Base-by-base conservation (phyloP, 805 yeast genomes). In the Kazachstania taianensis region DNA sequence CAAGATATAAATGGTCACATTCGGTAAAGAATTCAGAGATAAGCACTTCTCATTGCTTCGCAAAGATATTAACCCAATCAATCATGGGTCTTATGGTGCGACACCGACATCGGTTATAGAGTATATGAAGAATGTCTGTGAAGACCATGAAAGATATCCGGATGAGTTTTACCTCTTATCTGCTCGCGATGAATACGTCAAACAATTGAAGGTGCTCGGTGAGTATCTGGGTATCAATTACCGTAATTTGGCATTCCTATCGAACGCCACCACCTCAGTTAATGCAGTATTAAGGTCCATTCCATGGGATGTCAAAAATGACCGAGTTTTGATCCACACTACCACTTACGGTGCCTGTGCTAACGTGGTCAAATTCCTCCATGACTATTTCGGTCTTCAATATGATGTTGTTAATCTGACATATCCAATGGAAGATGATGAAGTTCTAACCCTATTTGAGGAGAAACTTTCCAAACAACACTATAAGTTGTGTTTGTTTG, bases 31-130 rank as follows among this genome's bases (percentile, higher is more conserved):
- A n/a, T n/a, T n/a, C n/a, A n/a, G n/a, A n/a, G n/a, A n/a, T n/a
- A n/a, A n/a, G n/a, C n/a, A n/a, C n/a, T n/a, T n/a, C n/a, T n/a
- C n/a, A n/a, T n/a, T n/a, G n/a, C n/a, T n/a, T n/a, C n/a, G n/a
- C n/a, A n/a, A n/a, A n/a, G n/a, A n/a, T n/a, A n/a, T n/a, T n/a
- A n/a, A n/a, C n/a, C n/a, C n/a, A n/a, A n/a, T n/a, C n/a, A n/a
- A 79, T 53, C 78, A 78, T 49, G 85, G 85, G 6, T 70, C 81
- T 1, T 79, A 55, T 48, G 86, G 85, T 1, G 57, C 68, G 1
- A 61, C 70, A 3, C 81, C 85, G 0, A 57, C 50, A 7, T 57
- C 65, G 4, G 73, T 78, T 1, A 43, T 62, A 17, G 66, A 67
- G 1, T 58, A 55, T 10, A 67, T 57, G 41, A 40, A 55, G 23